Evolutionary conservation across 768 basidiomycete species (phyloP), one percentile per base, ranked within the genome.

Genomic region (Suillus alpinus): DNA sequence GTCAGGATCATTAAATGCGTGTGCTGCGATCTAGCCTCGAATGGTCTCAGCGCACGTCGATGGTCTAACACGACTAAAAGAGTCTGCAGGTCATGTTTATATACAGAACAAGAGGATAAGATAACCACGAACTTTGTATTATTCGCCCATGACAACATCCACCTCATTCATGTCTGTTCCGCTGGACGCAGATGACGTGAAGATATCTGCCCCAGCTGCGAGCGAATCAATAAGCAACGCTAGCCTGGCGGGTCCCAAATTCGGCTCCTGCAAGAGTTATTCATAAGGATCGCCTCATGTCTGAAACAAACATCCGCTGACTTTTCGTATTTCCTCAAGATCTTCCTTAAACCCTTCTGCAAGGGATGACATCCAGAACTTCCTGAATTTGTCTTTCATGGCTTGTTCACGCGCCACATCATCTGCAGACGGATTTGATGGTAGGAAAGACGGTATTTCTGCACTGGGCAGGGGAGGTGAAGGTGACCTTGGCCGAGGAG

Each of bases 281-380:
- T 62, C 39, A 40, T 56, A 44, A 40, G 31, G 37, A 58, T 23
- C 1, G 3, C 12, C 31, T 43, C 78, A 79, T 82, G 56, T n/a
- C 16, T 29, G 41, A 20, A 58, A 36, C 5, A 26, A 29, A 18
- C 47, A 8, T 32, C 32, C 14, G 61, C 81, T 41, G 57, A 90
- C 92, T 81, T 92, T 91, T 36, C 88, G 85, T 67, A 94, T 87
- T 67, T 86, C 81, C 66, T 92, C 91, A n/a, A 94, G 77, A 71
- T 94, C 93, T 50, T 89, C 87, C 63, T 83, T 84, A 74, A 94
- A 95, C 12, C 85, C 91, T 69, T 93, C 90, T 2, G 86, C 89
- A 7, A 94, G 81, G 0, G 88, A 85, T 2, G 84, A 76, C 91
- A 94, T 92, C 92, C 92, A 94, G 68, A 94, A 94, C 71, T 87